Evolutionary conservation across 192 early-diverging fungal species (phyloP).

Genomic region (Neocallimastix lanati): DNA sequence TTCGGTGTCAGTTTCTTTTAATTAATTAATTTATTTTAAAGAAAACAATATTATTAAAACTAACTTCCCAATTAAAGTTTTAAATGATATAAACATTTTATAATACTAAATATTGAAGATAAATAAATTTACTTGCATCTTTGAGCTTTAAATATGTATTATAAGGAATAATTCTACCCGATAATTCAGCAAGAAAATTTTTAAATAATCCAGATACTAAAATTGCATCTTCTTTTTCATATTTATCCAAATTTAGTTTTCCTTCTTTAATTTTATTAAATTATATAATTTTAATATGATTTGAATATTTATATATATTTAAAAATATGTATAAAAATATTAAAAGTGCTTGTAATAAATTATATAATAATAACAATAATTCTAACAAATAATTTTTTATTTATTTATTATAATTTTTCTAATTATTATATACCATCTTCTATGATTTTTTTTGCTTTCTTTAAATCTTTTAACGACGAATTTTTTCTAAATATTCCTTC

Average conservation of each 20-base stretch:
- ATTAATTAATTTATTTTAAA: too few relatives aligned
- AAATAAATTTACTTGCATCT: neutral
- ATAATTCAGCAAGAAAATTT: neutral
- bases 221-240: neutral
- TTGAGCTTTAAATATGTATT: neutral
- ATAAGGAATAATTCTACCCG: neutral
- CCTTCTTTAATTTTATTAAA: neutral
- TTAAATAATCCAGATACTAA: neutral
- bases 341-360: too few relatives aligned
- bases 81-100: too few relatives aligned
- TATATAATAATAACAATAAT: too few relatives aligned
- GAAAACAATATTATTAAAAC: too few relatives aligned
- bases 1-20: neutral
- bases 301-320: too few relatives aligned
- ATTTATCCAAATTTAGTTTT: neutral
- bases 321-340: too few relatives aligned
- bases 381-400: too few relatives aligned
- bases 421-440: neutral
- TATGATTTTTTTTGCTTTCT: neutral
- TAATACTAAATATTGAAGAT: too few relatives aligned
- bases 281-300: too few relatives aligned
- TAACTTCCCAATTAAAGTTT: too few relatives aligned
- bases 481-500: neutral
- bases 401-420: too few relatives aligned
- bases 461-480: neutral